A percentile compares a stretch with the other conserved stretches of the same genome.
Conservation (phyloP, 177 flowering plant species). For the Vitis hybrid region DNA sequence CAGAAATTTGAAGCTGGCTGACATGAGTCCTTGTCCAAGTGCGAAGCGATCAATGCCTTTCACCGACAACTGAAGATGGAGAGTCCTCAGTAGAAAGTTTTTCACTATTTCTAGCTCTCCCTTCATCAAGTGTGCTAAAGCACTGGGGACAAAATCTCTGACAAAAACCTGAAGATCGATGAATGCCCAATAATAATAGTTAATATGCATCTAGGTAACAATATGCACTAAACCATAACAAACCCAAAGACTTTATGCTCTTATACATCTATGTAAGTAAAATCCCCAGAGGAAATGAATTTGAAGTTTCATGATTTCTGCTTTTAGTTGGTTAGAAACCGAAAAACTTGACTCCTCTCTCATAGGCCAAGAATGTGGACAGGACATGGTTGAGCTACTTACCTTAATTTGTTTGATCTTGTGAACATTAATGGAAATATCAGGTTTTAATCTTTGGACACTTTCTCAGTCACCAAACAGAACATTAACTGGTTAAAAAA, state of each 20-base stretch:
- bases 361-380: no score
- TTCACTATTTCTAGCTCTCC: slow-evolving; percentile 62
- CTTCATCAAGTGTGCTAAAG: slow-evolving; percentile 55
- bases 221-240: not conserved
- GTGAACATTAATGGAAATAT: no score
- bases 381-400: no score
- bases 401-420: no score
- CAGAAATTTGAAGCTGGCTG: slow-evolving; percentile 67
- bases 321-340: no score
- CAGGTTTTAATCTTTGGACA: no score
- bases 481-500: not conserved
- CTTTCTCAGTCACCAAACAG: not conserved
- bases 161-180: slow-evolving; percentile 43
- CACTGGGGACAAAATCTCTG: slow-evolving; percentile 63
- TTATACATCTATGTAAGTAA: no score
- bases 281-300: no score
- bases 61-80: slow-evolving; percentile 57
- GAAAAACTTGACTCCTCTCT: no score
- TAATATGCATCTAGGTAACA: not conserved
- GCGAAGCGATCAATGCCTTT: slow-evolving; percentile 53
- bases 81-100: slow-evolving; percentile 52
- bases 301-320: no score
- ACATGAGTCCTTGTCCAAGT: slow-evolving; percentile 63
- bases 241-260: not conserved
- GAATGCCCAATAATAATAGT: not conserved